Conservation (phyloP, 768 basidiomycete genomes). For the Scleroderma citrinum region DNA sequence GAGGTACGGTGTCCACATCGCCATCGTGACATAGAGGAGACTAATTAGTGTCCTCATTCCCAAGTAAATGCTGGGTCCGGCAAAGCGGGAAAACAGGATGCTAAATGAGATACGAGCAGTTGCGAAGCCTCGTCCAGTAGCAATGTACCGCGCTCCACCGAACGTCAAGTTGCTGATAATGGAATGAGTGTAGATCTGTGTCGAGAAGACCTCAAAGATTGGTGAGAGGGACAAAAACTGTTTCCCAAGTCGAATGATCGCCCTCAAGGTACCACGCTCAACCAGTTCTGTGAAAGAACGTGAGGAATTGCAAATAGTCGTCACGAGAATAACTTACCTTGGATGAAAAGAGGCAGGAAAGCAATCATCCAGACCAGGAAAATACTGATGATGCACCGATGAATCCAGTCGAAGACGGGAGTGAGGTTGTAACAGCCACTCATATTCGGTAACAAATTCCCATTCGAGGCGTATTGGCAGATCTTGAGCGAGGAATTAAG, state of each 20-base stretch:
- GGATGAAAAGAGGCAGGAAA: slow-evolving; percentile 90
- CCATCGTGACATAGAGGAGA: slow-evolving; percentile 89
- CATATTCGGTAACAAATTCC: slow-evolving; percentile 71
- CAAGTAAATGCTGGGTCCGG: slow-evolving; percentile 96
- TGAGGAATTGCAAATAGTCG: slow-evolving; percentile 11
- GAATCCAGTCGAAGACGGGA: slow-evolving; percentile 94
- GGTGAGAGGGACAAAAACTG: slow-evolving; percentile 94
- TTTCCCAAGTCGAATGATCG: slow-evolving; percentile 85
- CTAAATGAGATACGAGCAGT: slow-evolving; percentile 93
- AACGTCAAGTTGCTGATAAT: slow-evolving; percentile 96
- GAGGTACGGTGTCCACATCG: slow-evolving; percentile 87
- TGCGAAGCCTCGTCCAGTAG: slow-evolving; percentile 98
- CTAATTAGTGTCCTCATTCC: slow-evolving; percentile 91
- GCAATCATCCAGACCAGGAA: slow-evolving; percentile 98
- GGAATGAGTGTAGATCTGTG: slow-evolving; percentile 97
- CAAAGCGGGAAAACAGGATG: slow-evolving; percentile 96
- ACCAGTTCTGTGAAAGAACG: slow-evolving; percentile 64
- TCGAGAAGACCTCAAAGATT: slow-evolving; percentile 96
- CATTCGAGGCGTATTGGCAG: slow-evolving; percentile 70
- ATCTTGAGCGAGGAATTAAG: slow-evolving; percentile 75
- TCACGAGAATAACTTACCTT: slow-evolving; percentile 48
- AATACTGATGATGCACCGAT: slow-evolving; percentile 94
- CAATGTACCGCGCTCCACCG: slow-evolving; percentile 97
- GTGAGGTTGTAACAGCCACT: slow-evolving; percentile 90
- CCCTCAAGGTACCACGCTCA: slow-evolving; percentile 90